Evolutionary conservation across 202 grass and related monocot genomes (phyloP).

Genomic region (Setaria viridis): DNA sequence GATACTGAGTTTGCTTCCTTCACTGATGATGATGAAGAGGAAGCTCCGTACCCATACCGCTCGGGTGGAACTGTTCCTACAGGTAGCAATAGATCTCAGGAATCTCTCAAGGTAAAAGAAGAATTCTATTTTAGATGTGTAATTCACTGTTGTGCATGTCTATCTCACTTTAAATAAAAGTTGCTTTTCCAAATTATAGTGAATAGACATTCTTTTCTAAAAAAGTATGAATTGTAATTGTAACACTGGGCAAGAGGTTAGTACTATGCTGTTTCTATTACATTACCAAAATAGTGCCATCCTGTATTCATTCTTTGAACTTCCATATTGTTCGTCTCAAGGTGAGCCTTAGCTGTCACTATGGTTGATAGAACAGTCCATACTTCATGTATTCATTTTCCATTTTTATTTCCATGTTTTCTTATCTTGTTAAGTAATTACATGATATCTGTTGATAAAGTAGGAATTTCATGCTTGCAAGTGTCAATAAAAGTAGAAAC

Average conservation of each 20-base stretch:
- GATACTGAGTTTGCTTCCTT: conserved; percentile 86
- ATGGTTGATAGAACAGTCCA: conserved; percentile 7
- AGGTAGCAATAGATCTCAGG: conserved; percentile 44
- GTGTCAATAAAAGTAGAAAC: conserved; percentile 6
- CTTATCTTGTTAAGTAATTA: conserved; percentile 15
- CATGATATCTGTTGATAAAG: conserved; percentile 17
- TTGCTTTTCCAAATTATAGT: neutral
- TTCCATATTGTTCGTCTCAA: conserved; percentile 20
- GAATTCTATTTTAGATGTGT: neutral
- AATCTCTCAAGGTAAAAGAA: conserved; percentile 56
- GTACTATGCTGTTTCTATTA: conserved; percentile 9
- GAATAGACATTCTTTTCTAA: neutral
- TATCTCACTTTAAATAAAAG: neutral
- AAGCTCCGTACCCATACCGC: conserved; percentile 53
- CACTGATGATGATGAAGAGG: conserved; percentile 84
- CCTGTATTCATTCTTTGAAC: conserved; percentile 11
- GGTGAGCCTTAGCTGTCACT: conserved; percentile 8
- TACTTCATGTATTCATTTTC: conserved; percentile 8
- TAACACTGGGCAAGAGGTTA: conserved; percentile 8
- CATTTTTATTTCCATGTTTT: neutral
- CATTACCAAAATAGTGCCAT: conserved; percentile 8
- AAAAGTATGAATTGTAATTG: neutral
- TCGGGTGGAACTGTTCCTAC: conserved; percentile 38
- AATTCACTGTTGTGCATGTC: neutral
- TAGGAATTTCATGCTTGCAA: neutral